These are phyloP conservation scores for Loxodes magnus DNA, from an alignment of 73 alveolate genomes.

Conservation along the genomic window DNA sequence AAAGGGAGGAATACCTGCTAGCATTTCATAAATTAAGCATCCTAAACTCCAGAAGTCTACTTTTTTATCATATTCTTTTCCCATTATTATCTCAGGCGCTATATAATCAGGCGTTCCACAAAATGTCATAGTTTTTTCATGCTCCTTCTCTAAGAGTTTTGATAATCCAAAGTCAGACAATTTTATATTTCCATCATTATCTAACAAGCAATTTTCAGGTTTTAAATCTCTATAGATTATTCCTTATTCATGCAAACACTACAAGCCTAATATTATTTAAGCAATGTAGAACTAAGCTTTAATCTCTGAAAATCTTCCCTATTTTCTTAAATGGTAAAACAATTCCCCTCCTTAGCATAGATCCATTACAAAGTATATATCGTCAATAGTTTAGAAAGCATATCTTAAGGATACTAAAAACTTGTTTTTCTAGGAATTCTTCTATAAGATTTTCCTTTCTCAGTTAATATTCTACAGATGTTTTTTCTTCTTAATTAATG, in stretches of 20 bases:
- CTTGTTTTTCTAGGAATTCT: background rate
- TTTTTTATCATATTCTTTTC: conserved; percentile 52
- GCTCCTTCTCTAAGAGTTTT: conserved; percentile 39
- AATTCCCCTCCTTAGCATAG: background rate
- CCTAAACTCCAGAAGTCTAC: conserved; percentile 84
- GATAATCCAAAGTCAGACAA: conserved; percentile 69
- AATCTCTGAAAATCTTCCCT: conserved; percentile 20
- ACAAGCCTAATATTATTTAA: conserved; percentile 49
- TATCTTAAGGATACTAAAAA: background rate
- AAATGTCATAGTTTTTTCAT: conserved; percentile 12
- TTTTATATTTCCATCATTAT: conserved; percentile 49
- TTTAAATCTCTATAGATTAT: conserved; percentile 59
- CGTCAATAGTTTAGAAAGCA: background rate
- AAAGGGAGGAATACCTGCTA: conserved; percentile 59
- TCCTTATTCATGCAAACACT: conserved; percentile 44
- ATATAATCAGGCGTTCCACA: conserved; percentile 26
- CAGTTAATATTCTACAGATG: background rate
- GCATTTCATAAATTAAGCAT: conserved; percentile 50
- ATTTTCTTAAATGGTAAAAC: background rate
- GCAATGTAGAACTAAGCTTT: conserved; percentile 45
- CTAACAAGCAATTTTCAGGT: conserved; percentile 60
- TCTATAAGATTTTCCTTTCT: background rate
- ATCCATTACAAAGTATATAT: background rate
- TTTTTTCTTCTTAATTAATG: background rate
- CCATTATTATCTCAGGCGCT: conserved; percentile 73